phyloP scores from a whole-genome alignment of 2,329 filamentous ascomycete species.

The Myriosclerotinia scirpicola region DNA sequence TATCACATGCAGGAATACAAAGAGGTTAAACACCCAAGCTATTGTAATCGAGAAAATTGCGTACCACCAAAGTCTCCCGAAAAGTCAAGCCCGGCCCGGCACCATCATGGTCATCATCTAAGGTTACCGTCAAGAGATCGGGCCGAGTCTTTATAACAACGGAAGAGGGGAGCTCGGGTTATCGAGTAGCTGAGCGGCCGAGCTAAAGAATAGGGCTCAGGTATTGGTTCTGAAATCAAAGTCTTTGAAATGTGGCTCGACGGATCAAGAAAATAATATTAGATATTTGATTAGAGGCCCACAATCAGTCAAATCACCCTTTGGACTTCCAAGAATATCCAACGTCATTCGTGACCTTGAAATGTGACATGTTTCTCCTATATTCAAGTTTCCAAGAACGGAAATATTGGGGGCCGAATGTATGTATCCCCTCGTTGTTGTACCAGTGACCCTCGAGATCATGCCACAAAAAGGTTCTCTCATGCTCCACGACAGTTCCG shows the following conservation, averaged over 20 bases:
- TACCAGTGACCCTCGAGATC: slow-evolving; percentile 14
- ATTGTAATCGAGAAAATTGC: slow-evolving; percentile 5
- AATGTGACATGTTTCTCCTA: slow-evolving; percentile 19
- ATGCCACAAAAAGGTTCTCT: slow-evolving; percentile 16
- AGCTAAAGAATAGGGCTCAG: neutral
- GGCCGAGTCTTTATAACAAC: neutral
- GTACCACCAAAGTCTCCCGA: slow-evolving; percentile 1
- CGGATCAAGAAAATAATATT: neutral
- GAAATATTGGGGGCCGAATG: slow-evolving; percentile 19
- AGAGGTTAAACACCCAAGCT: neutral
- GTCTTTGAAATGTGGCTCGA: neutral
- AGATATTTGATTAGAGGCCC: neutral
- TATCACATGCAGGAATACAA: slow-evolving; percentile 13
- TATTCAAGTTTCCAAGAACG: neutral
- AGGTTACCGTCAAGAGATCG: neutral
- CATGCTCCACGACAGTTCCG: slow-evolving; percentile 11
- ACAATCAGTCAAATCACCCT: neutral
- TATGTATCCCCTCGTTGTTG: slow-evolving; percentile 12
- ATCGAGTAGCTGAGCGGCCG: neutral
- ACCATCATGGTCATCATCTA: slow-evolving; percentile 3
- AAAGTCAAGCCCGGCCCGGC: neutral
- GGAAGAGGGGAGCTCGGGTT: neutral
- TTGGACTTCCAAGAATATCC: neutral
- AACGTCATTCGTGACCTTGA: slow-evolving; percentile 6
- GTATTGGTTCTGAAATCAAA: neutral